Percentiles rank a stretch among this genome's conserved stretches.
phyloP scores from a whole-genome alignment of 2,329 filamentous ascomycete species.

The Coniochaeta sp. region DNA sequence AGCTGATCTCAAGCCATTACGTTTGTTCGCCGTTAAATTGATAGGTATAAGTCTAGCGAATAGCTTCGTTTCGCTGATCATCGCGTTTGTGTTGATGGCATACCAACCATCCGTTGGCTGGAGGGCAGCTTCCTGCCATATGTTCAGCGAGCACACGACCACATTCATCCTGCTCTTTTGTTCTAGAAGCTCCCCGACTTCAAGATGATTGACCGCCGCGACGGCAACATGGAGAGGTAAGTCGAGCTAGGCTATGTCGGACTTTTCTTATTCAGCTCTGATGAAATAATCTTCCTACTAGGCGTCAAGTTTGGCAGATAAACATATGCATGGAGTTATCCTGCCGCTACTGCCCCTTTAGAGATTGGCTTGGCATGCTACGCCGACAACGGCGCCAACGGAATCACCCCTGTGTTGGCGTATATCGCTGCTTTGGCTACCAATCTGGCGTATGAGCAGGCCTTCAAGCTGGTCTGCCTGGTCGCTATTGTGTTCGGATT shows the following conservation, averaged over 20 bases:
- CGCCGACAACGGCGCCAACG: constrained; percentile 19
- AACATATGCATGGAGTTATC: constrained; percentile 20
- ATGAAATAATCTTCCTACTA: constrained; percentile 18
- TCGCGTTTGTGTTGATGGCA: constrained; percentile 23
- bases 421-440: constrained; percentile 17
- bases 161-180: constrained; percentile 13
- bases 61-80: constrained; percentile 22
- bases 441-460: constrained; percentile 22
- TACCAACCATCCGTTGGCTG: constrained; percentile 16
- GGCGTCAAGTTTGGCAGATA: constrained; percentile 21
- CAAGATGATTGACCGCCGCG: constrained; percentile 20
- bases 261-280: constrained; percentile 17
- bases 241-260: constrained; percentile 17
- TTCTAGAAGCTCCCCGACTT: constrained; percentile 27
- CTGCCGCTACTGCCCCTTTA: constrained; percentile 19
- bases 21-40: constrained; percentile 26
- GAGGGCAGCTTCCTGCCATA: constrained; percentile 12
- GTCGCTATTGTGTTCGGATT: constrained; percentile 23
- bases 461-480: constrained; percentile 23
- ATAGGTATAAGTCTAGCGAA: constrained; percentile 16
- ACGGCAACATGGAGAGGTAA: constrained; percentile 16
- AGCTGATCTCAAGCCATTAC: background rate
- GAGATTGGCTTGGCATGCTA: constrained; percentile 19
- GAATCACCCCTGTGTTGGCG: constrained; percentile 18
- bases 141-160: constrained; percentile 11